phyloP scores from a whole-genome alignment of 768 basidiomycete species.

The Kwoniella sp. region DNA sequence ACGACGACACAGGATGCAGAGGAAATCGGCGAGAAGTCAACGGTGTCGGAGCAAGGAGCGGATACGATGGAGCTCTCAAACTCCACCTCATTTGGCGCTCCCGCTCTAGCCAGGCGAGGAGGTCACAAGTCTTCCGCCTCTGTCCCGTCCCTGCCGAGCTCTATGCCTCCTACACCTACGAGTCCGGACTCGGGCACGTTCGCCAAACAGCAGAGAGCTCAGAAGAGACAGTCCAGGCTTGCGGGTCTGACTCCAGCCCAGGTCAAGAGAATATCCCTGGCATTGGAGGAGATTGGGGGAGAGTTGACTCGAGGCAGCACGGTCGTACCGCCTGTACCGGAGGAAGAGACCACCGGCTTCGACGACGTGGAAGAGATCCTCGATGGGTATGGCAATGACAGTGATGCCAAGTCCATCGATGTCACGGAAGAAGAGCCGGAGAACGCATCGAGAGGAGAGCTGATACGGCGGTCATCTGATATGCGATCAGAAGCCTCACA shows the following conservation, averaged over 20 bases:
- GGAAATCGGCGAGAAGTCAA: too few relatives aligned
- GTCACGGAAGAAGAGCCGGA: too few relatives aligned
- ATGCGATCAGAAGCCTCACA: slow-evolving; percentile 18
- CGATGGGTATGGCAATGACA: slow-evolving; percentile 4
- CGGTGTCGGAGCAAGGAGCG: too few relatives aligned
- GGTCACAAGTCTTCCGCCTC: too few relatives aligned
- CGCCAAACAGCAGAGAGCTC: slow-evolving; percentile 3
- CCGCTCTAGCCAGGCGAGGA: too few relatives aligned
- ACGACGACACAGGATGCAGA: too few relatives aligned
- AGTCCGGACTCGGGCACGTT: too few relatives aligned
- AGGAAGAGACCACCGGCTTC: background rate
- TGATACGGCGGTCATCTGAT: slow-evolving; percentile 11
- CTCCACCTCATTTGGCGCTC: too few relatives aligned
- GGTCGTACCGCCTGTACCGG: background rate
- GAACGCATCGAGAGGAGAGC: too few relatives aligned
- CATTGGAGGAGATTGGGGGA: slow-evolving; percentile 33
- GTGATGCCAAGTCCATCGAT: too few relatives aligned
- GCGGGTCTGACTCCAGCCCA: slow-evolving; percentile 37
- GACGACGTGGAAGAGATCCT: slow-evolving; percentile 34
- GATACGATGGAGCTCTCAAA: too few relatives aligned
- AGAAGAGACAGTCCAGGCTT: slow-evolving; percentile 27
- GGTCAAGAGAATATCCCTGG: slow-evolving; percentile 37
- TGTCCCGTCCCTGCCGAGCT: slow-evolving; percentile 1
- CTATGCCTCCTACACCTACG: slow-evolving; percentile 5
- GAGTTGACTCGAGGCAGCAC: slow-evolving; percentile 7